Evolutionary conservation across 2,329 filamentous ascomycete genomes (phyloP), one percentile per base, ranked within the genome.

Genomic region (Penicillium janthinellum): DNA sequence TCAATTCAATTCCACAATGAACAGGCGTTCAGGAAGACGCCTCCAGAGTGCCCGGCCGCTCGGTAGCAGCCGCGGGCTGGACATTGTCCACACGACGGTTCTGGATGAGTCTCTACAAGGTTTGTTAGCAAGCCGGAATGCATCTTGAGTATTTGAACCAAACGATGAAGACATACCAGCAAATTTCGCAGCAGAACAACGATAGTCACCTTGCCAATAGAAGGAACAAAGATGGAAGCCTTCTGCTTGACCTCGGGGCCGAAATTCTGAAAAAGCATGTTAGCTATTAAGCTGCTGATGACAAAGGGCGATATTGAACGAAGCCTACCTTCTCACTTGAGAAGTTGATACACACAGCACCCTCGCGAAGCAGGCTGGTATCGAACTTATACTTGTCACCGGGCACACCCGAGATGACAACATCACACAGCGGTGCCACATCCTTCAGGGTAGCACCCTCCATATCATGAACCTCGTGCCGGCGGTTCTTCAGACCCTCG

Each of bases 281-380:
- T 17, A 57, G 39, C 17, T 14, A 4, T 34, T 10, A n/a, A 4
- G 17, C 20, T 1, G 0, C 41, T n/a, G 50, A 20, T 8, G 2
- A 22, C 4, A 54, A 17, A 12, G 4, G 5, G 25, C 4, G n/a
- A 12, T 31, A 14, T 34, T 5, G n/a, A 20, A 14, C 7, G 28
- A 14, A 51, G 54, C 77, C 60, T 70, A 86, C 84, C 83, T 93
- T 91, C 77, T 90, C 92, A 54, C 91, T 96, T 7, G 92, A 96
- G 76, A 99, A 98, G 79, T 99, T 99, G 81, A 99, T 93, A 83
- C 95, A 99, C n/a, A 96, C 91, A 34, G 91, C 93, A 50, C 95
- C 95, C 58, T 96, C 91, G 49, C 92, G 86, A 70, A 99, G 83
- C 63, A 95, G 81, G 54, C 91, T 86, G 3, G 89, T 90, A 5